These are phyloP conservation scores for Trypanosomatidae sp. DNA, from an alignment of 208 protist genomes.

Conservation along the genomic window DNA sequence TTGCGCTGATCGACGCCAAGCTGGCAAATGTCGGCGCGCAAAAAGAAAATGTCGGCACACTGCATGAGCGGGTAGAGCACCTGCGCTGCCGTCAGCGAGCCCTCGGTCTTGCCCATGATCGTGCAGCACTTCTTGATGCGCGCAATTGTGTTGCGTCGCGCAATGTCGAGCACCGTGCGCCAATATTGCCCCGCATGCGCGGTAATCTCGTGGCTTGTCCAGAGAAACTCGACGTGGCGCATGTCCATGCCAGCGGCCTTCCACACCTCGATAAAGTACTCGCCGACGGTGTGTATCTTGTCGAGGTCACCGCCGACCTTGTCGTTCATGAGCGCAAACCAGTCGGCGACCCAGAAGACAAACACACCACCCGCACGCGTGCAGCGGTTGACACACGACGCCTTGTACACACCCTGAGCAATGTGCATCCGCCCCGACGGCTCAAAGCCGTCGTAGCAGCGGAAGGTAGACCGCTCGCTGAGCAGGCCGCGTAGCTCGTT, in stretches of 20 bases:
- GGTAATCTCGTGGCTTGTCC: slow-evolving; percentile 96
- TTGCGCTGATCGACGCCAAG: slow-evolving; percentile 99
- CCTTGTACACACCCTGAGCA: slow-evolving; percentile 98
- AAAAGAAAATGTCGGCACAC: slow-evolving; percentile 98
- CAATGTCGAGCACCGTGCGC: slow-evolving; percentile 96
- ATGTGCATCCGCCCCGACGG: slow-evolving; percentile 99
- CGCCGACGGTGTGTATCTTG: slow-evolving; percentile 94
- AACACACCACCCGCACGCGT: slow-evolving; percentile 93
- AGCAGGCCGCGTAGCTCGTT: slow-evolving; percentile 88
- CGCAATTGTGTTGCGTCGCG: slow-evolving; percentile 87
- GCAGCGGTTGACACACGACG: slow-evolving; percentile 99
- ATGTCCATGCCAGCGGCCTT: slow-evolving; percentile 98
- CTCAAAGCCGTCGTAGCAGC: slow-evolving; percentile 99
- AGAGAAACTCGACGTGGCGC: slow-evolving; percentile 94
- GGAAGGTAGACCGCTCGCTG: slow-evolving; percentile 85
- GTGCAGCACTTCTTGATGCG: slow-evolving; percentile 97
- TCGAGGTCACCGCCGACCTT: slow-evolving; percentile 98
- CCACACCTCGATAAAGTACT: slow-evolving; percentile 98
- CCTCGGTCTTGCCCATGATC: slow-evolving; percentile 98
- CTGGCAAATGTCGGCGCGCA: slow-evolving; percentile 99
- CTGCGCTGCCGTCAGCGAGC: slow-evolving; percentile 94
- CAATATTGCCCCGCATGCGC: slow-evolving; percentile 93
- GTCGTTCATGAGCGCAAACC: slow-evolving; percentile 99
- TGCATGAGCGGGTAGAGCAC: slow-evolving; percentile 99
- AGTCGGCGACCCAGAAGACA: slow-evolving; percentile 99